Base-by-base conservation (phyloP, 805 yeast species). In the Cyberlindnera xishuangbannaensis region DNA sequence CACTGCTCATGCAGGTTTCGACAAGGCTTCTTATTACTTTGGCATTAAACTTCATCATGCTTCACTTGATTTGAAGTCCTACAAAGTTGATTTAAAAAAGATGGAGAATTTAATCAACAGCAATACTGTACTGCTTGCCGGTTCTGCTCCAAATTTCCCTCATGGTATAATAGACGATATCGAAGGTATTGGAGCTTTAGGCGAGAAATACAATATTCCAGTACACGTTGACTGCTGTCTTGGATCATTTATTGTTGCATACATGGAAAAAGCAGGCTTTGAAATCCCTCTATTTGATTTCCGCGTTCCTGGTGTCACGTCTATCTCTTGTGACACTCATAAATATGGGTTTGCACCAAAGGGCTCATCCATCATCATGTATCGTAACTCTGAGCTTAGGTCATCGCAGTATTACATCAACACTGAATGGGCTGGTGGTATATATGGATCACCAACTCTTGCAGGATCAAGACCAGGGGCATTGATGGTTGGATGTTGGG, bases 381-480 rank as follows among this genome's bases (percentile, higher is more conserved):
- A 92, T 59, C 72, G 97, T 29, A 61, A 69, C 40, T 48, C 70
- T 0, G 69, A 72, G 37, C 68, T 86, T 36, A 69, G 98, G 37
- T 71, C 71, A 44, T 70, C 80, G 50, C 98, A 92, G 61, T 90
- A 92, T 58, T 92, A 79, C 56, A 71, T 88, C 19, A 69, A 77
- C 32, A 65, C 85, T 2, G 84, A 79, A 41, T 90, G 98, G 98
- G 66, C 78, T 5, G 98, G 98, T 20, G 98, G 98, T 0, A 65
- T 90, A 46, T 90, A 90, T 53, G 98, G 97, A 0, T 85, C 96
- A 0, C 97, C 97, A 2, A 92, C 97, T 0, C 63, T 92, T 31
- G 97, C 97, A 0, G 98, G 98, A 2, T 84, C 95, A 9, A 73
- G 97, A 44, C 97, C 97, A 0, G 98, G 98, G 30, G 97, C 97